Base-by-base conservation (phyloP, 164 flowering plant species). In the Saururus chinensis region DNA sequence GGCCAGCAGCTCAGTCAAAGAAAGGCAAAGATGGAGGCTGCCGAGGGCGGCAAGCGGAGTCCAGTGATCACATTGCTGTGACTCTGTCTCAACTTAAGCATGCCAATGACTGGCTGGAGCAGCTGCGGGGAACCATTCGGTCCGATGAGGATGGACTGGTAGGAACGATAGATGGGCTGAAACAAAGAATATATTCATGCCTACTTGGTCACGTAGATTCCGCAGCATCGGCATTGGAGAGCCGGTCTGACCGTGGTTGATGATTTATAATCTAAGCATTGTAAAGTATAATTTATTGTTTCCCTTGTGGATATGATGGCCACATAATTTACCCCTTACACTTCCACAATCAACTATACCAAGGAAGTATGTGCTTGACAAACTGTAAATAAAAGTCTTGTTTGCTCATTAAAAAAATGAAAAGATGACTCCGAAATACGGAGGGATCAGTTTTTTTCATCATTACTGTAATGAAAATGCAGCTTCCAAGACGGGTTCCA, bases 31-130 rank as follows among this genome's bases (percentile, higher is more conserved):
- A 70, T 14, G 64, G n/a, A n/a, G n/a, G 60, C 9, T 55, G 24
- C 1, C 68, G 62, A 30, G 64, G 75, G 20, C 64, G 65, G 55
- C 62, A 45, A 63, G 49, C 51, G 42, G 86, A 81, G 45, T 73
- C 76, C 5, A 82, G 75, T 24, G 83, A 77, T 65, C 80, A 77
- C 25, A 86, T 89, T 71, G 93, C 88, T 0, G 77, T 74, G 25
- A 71, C 80, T 53, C 69, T 92, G 55, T 84, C 95, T 7, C 95
- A 87, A 59, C 87, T 92, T n/a, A 92, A 89, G 82, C 76, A 68
- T 20, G 84, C 92, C 22, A 87, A 76, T 66, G 95, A 80, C 48
- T 92, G 95, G 95, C 69, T 92, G 66, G 92, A 87, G 55, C 81
- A 73, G 59, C 45, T 77, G 19, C 70, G 59, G 53, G 60, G 65